Conservation (phyloP, 2,329 filamentous ascomycete genomes). For the Diplodia mutila region DNA sequence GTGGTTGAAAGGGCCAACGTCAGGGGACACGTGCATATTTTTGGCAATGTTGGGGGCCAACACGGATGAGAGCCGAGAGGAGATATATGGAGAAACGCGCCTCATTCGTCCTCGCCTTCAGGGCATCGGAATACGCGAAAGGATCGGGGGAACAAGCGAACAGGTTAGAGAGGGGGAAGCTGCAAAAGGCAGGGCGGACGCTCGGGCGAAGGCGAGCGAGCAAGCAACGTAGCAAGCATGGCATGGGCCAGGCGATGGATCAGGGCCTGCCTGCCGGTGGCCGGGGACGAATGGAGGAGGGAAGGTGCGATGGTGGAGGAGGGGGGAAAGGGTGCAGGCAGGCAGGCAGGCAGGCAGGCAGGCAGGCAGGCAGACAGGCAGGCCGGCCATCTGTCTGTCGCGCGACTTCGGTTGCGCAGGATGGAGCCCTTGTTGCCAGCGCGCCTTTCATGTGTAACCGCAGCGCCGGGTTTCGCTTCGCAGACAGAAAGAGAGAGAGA, state of each 20-base stretch:
- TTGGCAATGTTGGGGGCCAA: constrained; percentile 6
- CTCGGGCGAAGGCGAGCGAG: not conserved
- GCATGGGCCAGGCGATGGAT: constrained; percentile 13
- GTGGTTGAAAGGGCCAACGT: not conserved
- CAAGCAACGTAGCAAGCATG: not conserved
- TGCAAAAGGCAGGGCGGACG: no score
- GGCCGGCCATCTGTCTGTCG: not conserved
- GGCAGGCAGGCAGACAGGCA: no score
- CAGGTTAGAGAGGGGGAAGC: not conserved
- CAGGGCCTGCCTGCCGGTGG: not conserved
- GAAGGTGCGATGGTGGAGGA: not conserved
- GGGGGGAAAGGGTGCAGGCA: no score
- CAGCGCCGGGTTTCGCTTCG: constrained; percentile 21
- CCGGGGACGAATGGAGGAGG: not conserved
- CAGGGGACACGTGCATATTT: constrained; percentile 1
- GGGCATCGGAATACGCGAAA: constrained; percentile 10
- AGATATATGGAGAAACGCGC: constrained; percentile 2
- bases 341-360: no score
- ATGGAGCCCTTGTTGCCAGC: constrained; percentile 21
- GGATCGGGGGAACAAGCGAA: not conserved
- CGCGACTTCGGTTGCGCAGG: constrained; percentile 16
- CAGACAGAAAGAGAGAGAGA: not conserved
- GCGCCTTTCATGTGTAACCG: constrained; percentile 14
- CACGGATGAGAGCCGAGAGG: not conserved
- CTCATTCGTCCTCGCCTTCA: not conserved